Base-by-base conservation (phyloP, 441 rosid species). In the Euphorbia schlechtendalii region DNA sequence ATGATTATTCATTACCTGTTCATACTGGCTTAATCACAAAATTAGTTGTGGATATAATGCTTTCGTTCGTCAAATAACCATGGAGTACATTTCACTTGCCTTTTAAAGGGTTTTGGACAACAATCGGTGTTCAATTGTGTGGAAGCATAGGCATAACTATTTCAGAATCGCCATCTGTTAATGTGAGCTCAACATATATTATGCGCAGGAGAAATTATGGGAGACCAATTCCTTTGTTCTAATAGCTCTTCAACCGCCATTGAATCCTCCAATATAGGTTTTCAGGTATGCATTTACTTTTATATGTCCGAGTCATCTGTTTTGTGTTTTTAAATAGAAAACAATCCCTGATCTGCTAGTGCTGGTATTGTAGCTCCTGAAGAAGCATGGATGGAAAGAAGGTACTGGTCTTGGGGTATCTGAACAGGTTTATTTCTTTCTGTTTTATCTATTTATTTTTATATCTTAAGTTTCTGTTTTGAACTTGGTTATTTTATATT, bases 361-460 rank as follows among this genome's bases (percentile, higher is more conserved):
- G 10, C 25, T 24, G 28, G 30, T 10, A n/a, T 68, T 65, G 69
- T 81, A 88, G 96, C 87, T 90, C 32, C 76, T 88, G 67, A 88
- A 85, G 84, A 90, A 88, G 81, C 96, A 88, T 67, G 96, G 97
- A 8, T 90, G 97, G 97, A 86, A 84, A 77, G 97, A 88, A 84
- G 97, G 96, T 63, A 79, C 84, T 36, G 94, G 96, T 77, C 92
- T 91, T 66, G 96, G 97, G 61, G 18, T 81, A 61, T 75, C 79
- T 60, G 81, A 86, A 79, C 93, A 86, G 87, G 96, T 84, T 54
- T 43, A 20, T 46, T 8, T 46, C 57, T 27, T 12, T 38, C 22
- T 25, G 17, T 32, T 4, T 48, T 32, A 22, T 0, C 52, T 11
- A 14, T 57, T 15, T 28, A 4, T 5, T 28, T 66, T 45, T 45